Evolutionary conservation across 75 land plant genomes (phyloP), one percentile per base, ranked within the genome.

Genomic region (Larix kaempferi): DNA sequence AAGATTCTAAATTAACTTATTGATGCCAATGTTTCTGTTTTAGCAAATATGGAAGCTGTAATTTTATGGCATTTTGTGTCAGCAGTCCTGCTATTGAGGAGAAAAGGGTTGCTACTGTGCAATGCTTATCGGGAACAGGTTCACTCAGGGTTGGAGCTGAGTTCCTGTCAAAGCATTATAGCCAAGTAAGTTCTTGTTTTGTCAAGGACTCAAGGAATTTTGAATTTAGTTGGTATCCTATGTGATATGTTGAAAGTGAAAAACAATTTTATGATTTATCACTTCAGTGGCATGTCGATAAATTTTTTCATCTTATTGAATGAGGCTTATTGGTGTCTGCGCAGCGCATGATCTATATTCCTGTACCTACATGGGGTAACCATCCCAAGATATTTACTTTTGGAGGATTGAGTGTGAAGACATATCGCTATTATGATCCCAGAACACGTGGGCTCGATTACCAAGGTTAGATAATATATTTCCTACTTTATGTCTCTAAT

Each of bases 321-420:
- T 5, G 10, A 49, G 26, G 27, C 23, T 55, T 25, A 23, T 35
- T 75, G 80, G 33, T 49, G 59, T 13, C 77, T 41, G 63, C 82
- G 78, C 97, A 94, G 99, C 89, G 82, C 60, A 79, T 85, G 4
- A 94, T 98, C 35, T 98, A 91, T 63, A 86, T 98, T 82, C 99
- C 99, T 14, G 80, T 22, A 26, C 99, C 99, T 39, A 98, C 99
- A 66, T 98, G 99, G 99, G 99, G 99, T 74, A 98, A 98, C 78
- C 99, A 98, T 78, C 79, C 84, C 33, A 98, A 98, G 74, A 75
- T 98, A 21, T 98, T 98, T 72, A 83, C 80, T 58, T 15, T 94
- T 11, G 92, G 90, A 76, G 99, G 99, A 25, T 80, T 98, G 44
- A 69, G 89, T 75, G 93, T 91, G 56, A 93, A 93, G 80, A 83